These are phyloP conservation scores for Byssothecium circinans DNA, from an alignment of 2,329 filamentous ascomycete species.

Conservation along the genomic window DNA sequence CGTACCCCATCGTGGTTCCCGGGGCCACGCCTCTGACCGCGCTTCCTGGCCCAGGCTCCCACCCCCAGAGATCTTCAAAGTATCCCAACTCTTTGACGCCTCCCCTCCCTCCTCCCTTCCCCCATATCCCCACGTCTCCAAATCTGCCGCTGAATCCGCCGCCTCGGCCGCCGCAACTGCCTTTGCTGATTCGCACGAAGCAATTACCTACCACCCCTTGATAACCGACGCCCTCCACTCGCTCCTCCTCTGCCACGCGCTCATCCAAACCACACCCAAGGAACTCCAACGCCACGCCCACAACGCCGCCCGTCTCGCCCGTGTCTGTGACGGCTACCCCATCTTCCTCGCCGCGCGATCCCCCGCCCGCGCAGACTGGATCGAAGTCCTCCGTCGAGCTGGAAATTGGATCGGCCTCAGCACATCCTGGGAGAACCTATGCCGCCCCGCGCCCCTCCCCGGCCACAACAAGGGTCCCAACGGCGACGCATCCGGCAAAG, in stretches of 20 bases:
- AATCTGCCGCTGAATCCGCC: constrained; percentile 29
- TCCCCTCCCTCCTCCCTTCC: constrained; percentile 68
- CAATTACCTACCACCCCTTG: constrained; percentile 78
- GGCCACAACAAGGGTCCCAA: constrained; percentile 23
- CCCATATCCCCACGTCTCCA: constrained; percentile 57
- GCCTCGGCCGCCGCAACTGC: constrained; percentile 39
- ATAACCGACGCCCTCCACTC: constrained; percentile 78
- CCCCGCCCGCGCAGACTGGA: constrained; percentile 77
- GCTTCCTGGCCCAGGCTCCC: constrained; percentile 52
- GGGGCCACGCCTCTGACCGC: constrained; percentile 33
- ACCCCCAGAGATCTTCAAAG: constrained; percentile 54
- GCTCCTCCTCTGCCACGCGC: constrained; percentile 74
- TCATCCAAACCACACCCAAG: constrained; percentile 75
- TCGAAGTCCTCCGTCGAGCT: constrained; percentile 68
- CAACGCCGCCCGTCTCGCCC: constrained; percentile 75
- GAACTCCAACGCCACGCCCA: constrained; percentile 78
- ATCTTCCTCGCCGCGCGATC: constrained; percentile 74
- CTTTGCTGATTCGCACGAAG: constrained; percentile 58
- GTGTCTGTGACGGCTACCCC: constrained; percentile 77
- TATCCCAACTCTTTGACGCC: constrained; percentile 70
- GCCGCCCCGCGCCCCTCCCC: constrained; percentile 52
- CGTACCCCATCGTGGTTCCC: constrained; percentile 44
- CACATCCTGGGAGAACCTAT: constrained; percentile 71
- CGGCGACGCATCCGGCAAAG: constrained; percentile 6
- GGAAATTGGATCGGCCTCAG: constrained; percentile 70